Conservation (phyloP, 2,329 filamentous ascomycete genomes). For the Beauveria asiatica region DNA sequence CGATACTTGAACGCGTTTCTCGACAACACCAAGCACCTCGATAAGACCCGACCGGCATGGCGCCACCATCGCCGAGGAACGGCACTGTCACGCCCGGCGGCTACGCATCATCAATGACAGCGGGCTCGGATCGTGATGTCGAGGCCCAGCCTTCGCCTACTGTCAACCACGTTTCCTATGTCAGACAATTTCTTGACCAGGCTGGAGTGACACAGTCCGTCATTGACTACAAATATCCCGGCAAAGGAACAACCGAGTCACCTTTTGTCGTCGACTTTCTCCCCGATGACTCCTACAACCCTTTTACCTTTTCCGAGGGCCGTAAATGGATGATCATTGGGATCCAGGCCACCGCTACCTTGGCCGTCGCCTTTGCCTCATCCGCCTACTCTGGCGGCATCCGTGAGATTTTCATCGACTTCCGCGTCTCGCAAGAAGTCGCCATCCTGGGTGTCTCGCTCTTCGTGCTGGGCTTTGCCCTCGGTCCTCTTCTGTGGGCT, state of each 20-base stretch:
- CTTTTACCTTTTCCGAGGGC: slow-evolving; percentile 45
- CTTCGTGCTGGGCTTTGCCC: slow-evolving; percentile 53
- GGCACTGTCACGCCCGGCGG: slow-evolving; percentile 1
- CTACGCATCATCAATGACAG: slow-evolving; percentile 21
- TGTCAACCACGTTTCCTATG: slow-evolving; percentile 33
- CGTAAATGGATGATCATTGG: slow-evolving; percentile 61
- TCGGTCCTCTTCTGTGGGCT: slow-evolving; percentile 58
- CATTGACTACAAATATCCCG: slow-evolving; percentile 46
- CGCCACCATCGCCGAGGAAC: background rate
- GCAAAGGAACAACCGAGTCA: slow-evolving; percentile 55
- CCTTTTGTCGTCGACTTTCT: slow-evolving; percentile 64
- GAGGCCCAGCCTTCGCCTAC: slow-evolving; percentile 31
- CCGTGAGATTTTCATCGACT: slow-evolving; percentile 43
- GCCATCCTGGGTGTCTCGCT: slow-evolving; percentile 55
- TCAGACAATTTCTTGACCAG: slow-evolving; percentile 47
- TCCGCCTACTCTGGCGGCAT: slow-evolving; percentile 57
- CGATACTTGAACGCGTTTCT: background rate
- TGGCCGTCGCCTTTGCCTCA: slow-evolving; percentile 62
- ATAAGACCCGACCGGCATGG: background rate
- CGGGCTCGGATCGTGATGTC: slow-evolving; percentile 29
- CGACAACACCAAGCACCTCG: background rate
- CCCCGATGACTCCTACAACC: slow-evolving; percentile 57
- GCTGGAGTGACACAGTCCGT: slow-evolving; percentile 49
- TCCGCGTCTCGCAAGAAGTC: slow-evolving; percentile 41
- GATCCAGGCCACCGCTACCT: slow-evolving; percentile 55